Evolutionary conservation across 192 early-diverging fungal genomes (phyloP).

Genomic region (Coemansia sp.): DNA sequence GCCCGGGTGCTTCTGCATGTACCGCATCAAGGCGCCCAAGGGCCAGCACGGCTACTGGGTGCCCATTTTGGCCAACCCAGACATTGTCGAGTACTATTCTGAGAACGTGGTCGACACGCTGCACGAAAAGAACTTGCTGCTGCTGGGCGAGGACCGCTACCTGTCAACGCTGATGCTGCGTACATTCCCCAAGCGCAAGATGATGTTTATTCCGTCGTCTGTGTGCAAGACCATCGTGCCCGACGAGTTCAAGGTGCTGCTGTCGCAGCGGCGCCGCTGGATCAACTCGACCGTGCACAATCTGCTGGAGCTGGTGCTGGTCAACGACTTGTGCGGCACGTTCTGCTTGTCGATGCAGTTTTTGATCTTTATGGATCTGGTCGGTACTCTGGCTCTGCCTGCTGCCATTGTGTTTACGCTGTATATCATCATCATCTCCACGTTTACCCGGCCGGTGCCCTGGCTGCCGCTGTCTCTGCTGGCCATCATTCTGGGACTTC

Average conservation of each 20-base stretch:
- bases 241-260: constrained; percentile 75
- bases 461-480: constrained; percentile 67
- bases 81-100: constrained; percentile 81
- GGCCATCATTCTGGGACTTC: constrained; percentile 70
- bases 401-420: constrained; percentile 87
- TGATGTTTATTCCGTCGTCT: constrained; percentile 91
- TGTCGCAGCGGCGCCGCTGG: constrained; percentile 89
- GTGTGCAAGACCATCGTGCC: constrained; percentile 92
- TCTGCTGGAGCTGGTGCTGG: constrained; percentile 76
- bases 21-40: constrained; percentile 81
- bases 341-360: constrained; percentile 96
- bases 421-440: constrained; percentile 73
- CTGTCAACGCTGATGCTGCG: constrained; percentile 91
- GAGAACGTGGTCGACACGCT: constrained; percentile 84
- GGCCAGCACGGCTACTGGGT: constrained; percentile 74
- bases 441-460: constrained; percentile 55
- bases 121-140: constrained; percentile 89
- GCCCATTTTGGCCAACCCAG: constrained; percentile 79
- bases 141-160: constrained; percentile 96
- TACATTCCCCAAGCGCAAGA: constrained; percentile 91
- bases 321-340: constrained; percentile 82
- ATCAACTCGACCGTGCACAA: constrained; percentile 96
- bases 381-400: constrained; percentile 88
- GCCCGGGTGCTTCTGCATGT: constrained; percentile 86
- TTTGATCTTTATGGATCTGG: constrained; percentile 90